phyloP scores from a whole-genome alignment of 2,329 filamentous ascomycete genomes.

The Fusarium sp. region DNA sequence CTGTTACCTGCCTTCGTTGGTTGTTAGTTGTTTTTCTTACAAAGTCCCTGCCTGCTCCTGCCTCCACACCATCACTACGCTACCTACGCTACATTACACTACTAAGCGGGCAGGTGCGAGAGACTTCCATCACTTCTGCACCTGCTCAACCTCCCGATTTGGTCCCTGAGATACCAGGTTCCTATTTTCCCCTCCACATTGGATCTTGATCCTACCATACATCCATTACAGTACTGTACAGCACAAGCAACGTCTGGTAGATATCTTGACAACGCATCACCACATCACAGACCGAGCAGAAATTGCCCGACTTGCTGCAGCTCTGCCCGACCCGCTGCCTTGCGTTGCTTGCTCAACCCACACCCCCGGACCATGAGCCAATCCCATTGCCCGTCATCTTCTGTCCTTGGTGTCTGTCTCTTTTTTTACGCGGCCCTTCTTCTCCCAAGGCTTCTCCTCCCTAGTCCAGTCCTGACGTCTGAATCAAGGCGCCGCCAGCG shows the following conservation, averaged over 20 bases:
- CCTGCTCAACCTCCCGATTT: constrained; percentile 28
- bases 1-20: not conserved
- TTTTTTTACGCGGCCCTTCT: constrained; percentile 28
- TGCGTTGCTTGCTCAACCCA: constrained; percentile 37
- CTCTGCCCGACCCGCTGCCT: constrained; percentile 45
- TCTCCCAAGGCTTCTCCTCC: constrained; percentile 5
- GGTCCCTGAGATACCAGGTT: constrained; percentile 31
- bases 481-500: constrained; percentile 27
- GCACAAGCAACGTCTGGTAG: constrained; percentile 46
- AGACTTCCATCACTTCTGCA: constrained; percentile 2
- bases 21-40: not conserved
- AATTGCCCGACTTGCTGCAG: constrained; percentile 45
- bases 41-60: not conserved
- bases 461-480: constrained; percentile 17
- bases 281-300: constrained; percentile 42
- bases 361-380: constrained; percentile 33
- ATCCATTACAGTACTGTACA: constrained; percentile 38
- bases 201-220: constrained; percentile 37
- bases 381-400: constrained; percentile 25
- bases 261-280: constrained; percentile 62
- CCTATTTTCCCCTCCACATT: constrained; percentile 25
- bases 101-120: constrained; percentile 19
- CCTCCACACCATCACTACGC: constrained; percentile 22
- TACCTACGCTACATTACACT: not conserved
- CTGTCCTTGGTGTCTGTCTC: constrained; percentile 30